Evolutionary conservation across 495 filamentous ascomycete species (phyloP).

Genomic region (Bryoglossum gracile): DNA sequence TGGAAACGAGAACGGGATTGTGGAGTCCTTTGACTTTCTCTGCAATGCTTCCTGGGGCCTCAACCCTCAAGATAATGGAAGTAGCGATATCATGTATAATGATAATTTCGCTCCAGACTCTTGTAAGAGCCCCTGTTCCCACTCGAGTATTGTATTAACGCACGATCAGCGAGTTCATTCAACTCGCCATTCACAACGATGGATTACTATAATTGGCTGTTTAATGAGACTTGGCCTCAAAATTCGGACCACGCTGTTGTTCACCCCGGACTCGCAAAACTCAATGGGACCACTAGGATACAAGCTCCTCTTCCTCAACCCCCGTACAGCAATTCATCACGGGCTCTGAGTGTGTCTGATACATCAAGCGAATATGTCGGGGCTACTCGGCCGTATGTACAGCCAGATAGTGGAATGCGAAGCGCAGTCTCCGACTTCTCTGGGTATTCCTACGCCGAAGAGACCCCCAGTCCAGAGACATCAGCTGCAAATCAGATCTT

Average conservation of each 20-base stretch:
- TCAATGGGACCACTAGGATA: background rate
- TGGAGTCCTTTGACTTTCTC: slow-evolving; percentile 18
- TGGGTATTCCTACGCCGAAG: background rate
- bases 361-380: slow-evolving; percentile 2
- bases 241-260: background rate
- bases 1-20: background rate
- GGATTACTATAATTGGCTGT: slow-evolving; percentile 50
- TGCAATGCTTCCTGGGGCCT: slow-evolving; percentile 21
- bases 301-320: background rate
- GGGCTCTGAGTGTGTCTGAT: slow-evolving; percentile 1
- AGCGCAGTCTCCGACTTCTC: slow-evolving; percentile 5
- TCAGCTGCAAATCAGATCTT: slow-evolving; percentile 16
- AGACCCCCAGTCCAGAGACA: slow-evolving; percentile 3
- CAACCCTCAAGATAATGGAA: slow-evolving; percentile 4
- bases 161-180: slow-evolving; percentile 38
- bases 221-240: slow-evolving; percentile 30
- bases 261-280: background rate
- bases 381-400: background rate
- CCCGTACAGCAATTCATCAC: background rate
- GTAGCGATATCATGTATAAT: slow-evolving; percentile 31
- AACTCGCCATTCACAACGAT: slow-evolving; percentile 51
- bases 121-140: slow-evolving; percentile 1
- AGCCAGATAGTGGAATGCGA: background rate
- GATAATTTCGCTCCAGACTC: slow-evolving; percentile 36
- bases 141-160: slow-evolving; percentile 16